These are phyloP conservation scores for Trametes gibbosa DNA, from an alignment of 768 basidiomycete genomes.

Conservation along the genomic window DNA sequence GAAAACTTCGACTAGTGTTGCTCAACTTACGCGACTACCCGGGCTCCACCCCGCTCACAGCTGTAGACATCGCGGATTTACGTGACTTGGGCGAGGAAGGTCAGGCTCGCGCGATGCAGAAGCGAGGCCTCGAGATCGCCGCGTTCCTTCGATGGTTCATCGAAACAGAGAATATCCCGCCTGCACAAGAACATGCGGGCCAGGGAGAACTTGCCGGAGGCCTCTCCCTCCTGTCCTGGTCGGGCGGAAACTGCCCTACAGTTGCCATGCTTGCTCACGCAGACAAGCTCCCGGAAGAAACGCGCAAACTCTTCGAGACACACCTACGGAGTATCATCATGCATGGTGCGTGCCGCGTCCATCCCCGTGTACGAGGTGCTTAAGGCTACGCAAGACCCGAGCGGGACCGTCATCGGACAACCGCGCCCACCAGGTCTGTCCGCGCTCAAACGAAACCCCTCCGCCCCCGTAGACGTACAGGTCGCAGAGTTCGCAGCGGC, in stretches of 20 bases:
- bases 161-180: constrained; percentile 14
- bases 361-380: background rate
- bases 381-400: background rate
- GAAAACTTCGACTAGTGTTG: constrained; percentile 25
- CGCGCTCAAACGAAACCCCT: background rate
- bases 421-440: background rate
- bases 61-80: constrained; percentile 14
- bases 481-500: background rate
- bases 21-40: constrained; percentile 28
- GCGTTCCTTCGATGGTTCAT: constrained; percentile 21
- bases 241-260: constrained; percentile 14
- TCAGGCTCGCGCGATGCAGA: background rate
- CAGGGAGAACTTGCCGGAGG: constrained; percentile 6
- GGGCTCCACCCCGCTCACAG: constrained; percentile 24
- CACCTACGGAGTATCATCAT: constrained; percentile 19
- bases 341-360: constrained; percentile 9
- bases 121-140: constrained; percentile 17
- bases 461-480: background rate
- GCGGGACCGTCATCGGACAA: background rate
- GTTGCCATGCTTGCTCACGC: constrained; percentile 18
- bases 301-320: background rate
- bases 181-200: constrained; percentile 11
- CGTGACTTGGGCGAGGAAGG: background rate
- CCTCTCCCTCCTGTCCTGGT: constrained; percentile 16
- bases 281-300: constrained; percentile 8